Evolutionary conservation across 176 grass and related monocot genomes (phyloP), one percentile per base, ranked within the genome.

Genomic region (Oryza officinalis): DNA sequence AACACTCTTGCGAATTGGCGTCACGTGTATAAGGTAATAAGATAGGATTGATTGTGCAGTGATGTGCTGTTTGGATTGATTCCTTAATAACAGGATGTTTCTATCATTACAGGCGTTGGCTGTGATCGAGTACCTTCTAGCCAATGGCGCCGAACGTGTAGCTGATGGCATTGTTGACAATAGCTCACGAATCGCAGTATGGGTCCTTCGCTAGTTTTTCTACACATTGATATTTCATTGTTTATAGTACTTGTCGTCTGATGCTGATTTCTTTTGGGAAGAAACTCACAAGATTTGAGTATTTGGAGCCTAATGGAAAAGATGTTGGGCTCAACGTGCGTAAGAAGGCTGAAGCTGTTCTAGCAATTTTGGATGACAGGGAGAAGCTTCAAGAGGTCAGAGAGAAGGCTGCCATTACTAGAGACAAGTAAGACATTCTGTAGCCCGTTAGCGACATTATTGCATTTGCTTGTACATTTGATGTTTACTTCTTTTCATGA

Each of bases 121-220:
- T 78, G 85, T 93, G 72, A 67, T 88, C 14, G 92, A 98, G 65
- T 94, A 98, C 49, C 90, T 98, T 67, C 33, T 98, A 22, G 92
- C 90, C 12, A 84, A 93, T 88, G 95, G 82, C 25, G 86, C 85
- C n/a, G 90, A 94, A 63, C 88, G 88, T 44, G 86, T 57, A 13
- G 81, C 88, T 7, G 86, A 91, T 17, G 92, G 84, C 20, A 88
- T 94, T 47, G 79, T 80, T 22, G 95, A 91, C 27, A 92, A 94
- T 37, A 81, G 71, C 35, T 86, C 88, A 64, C 90, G 91, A 54
- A 88, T 98, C 18, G 88, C 76, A 17, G 95, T 94, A 85, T 83
- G 63, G 74, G 18, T 22, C 32, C 18, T 73, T 46, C 22, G 23
- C 20, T 84, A 32, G 27, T 52, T 66, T 73, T 22, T 25, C 6